Base-by-base conservation (phyloP, 2,329 filamentous ascomycete genomes). In the Aspergillus viridinutans region DNA sequence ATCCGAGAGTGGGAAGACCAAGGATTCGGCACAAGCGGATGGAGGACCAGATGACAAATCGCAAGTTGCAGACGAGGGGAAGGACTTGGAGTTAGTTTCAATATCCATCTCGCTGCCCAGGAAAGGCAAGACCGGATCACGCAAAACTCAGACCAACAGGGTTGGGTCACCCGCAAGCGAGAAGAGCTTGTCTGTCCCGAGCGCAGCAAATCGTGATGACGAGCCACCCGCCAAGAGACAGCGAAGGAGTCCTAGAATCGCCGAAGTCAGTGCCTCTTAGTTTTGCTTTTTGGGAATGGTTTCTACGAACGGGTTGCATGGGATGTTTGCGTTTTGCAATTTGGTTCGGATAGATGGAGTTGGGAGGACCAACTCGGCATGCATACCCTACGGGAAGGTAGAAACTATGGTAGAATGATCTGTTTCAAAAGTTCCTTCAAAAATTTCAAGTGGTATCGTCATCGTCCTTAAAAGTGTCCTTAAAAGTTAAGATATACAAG, bases 141-240 rank as follows among this genome's bases (percentile, higher is more conserved):
- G n/a, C 23, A 50, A 29, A 43, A 32, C 35, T 1, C 29, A 53
- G 21, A 35, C 45, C 25, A 52, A 50, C 4, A 47, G 23, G 40
- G 25, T 23, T 7, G 48, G 58, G 17, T 43, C 60, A n/a, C 28
- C 49, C 26, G 26, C 43, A n/a, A 58, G 55, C 42, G 57, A 67
- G 10, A 62, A 60, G n/a, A 59, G 56, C 23, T 61, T 63, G 49
- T 59, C 58, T 52, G 59, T 67, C 32, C 61, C 65, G 48, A 57
- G 58, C 12, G 52, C 55, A 20, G 50, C 57, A 17, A 62, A 66
- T 32, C 56, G 62, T 8, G 65, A 67, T 20, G 61, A 66, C 21
- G 72, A 72, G 45, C 70, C 69, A 1, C 72, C 72, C 17, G 45
- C 67, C n/a, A 75, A 75, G 54, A 71, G 69, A 55, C 66, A 69